Evolutionary conservation across 345 rosid species (phyloP), one percentile per base, ranked within the genome.

Genomic region (Pseudoturritis turrita): DNA sequence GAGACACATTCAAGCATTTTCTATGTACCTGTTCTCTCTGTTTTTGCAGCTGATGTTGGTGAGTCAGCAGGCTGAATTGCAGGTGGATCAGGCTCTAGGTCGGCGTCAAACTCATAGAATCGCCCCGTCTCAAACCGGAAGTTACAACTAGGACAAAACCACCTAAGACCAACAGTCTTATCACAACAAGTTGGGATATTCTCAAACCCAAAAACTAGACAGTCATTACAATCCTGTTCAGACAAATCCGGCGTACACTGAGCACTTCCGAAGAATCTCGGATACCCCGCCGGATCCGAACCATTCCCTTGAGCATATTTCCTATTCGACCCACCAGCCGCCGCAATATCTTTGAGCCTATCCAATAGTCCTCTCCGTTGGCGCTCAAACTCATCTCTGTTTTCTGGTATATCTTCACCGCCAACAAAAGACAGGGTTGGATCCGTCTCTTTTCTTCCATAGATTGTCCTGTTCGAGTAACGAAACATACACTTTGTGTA

Each of bases 221-320:
- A 86, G 22, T 64, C 31, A 4, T 52, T 40, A 52, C 86, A 83
- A 10, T 79, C 66, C 8, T 17, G 9, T 15, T 62, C 64, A 0
- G 84, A 74, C 50, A 84, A 59, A 56, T 86, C 83, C 1, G 87
- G 85, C 7, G 77, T 77, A 47, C 93, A 84, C 4, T 86, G 90
- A 4, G 37, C 68, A 21, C 67, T 78, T n/a, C 69, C 92, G 0
- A 40, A 84, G 40, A 83, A 60, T 1, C 8, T 73, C 4, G 13
- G 1, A 17, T 13, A 78, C 1, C n/a, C 74, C 0, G 56, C 11
- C 1, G 47, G 61, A 3, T 31, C 59, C 0, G 45, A 37, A 47
- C 76, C 7, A 4, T 56, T 51, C 9, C 85, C 85, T 0, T 78
- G 58, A 1, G 88, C 88, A n/a, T 76, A 88, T 47, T 86, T 86